phyloP scores from a whole-genome alignment of 2,329 filamentous ascomycete species.

The Fusarium buxicola region DNA sequence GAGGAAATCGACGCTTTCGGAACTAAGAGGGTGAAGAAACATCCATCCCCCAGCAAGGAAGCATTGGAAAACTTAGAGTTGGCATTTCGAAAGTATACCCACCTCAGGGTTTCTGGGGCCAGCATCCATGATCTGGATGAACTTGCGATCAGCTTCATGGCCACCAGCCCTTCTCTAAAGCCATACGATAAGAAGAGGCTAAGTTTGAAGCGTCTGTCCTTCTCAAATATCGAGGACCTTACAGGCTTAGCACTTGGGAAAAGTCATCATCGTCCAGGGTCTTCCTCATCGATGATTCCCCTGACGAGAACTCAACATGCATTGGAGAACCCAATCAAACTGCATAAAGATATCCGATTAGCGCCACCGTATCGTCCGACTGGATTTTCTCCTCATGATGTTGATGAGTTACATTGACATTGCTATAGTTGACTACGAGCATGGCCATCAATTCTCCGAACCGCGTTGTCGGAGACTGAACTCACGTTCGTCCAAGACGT shows the following conservation, averaged over 20 bases:
- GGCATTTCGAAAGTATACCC: constrained; percentile 50
- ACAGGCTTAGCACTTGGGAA: constrained; percentile 6
- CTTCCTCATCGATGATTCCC: constrained; percentile 27
- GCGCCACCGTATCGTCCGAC: constrained; percentile 42
- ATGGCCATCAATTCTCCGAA: too few relatives aligned
- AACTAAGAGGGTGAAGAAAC: constrained; percentile 53
- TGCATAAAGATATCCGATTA: constrained; percentile 44
- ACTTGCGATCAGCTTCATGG: constrained; percentile 39
- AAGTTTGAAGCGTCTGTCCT: constrained; percentile 27
- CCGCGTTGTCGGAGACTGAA: too few relatives aligned
- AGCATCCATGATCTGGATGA: constrained; percentile 47
- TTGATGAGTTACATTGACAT: constrained; percentile 52
- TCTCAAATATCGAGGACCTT: constrained; percentile 31
- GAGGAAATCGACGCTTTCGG: not conserved
- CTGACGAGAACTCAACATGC: constrained; percentile 17
- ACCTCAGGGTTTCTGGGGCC: constrained; percentile 31
- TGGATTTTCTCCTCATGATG: constrained; percentile 43
- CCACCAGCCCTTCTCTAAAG: constrained; percentile 29
- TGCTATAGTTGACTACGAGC: not conserved
- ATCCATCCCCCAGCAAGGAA: constrained; percentile 59
- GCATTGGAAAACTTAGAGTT: constrained; percentile 53
- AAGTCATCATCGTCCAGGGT: constrained; percentile 23
- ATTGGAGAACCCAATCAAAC: constrained; percentile 30
- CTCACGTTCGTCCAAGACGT: too few relatives aligned
- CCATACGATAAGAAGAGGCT: constrained; percentile 48